phyloP scores from a whole-genome alignment of 148 eudicot genomes.

The Fagopyrum tataricum region DNA sequence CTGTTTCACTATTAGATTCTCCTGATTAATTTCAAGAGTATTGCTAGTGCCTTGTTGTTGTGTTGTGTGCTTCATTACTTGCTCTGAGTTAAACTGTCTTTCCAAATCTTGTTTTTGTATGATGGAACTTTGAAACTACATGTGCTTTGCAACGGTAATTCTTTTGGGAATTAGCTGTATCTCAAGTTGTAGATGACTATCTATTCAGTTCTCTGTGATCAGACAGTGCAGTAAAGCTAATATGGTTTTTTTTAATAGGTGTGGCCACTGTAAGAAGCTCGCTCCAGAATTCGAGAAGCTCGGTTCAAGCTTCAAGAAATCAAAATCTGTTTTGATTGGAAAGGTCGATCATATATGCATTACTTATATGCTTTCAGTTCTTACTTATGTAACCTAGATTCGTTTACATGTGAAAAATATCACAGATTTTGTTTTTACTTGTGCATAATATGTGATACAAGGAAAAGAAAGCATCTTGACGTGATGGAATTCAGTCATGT shows the following conservation, averaged over 20 bases:
- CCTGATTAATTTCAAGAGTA: not conserved
- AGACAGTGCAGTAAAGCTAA: not conserved
- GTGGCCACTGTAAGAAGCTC: slow-evolving; percentile 97
- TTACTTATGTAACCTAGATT: not conserved
- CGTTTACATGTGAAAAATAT: not conserved
- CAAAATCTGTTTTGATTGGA: slow-evolving; percentile 85
- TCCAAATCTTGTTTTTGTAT: not conserved
- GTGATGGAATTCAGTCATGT: not conserved
- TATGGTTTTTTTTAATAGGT: slow-evolving; percentile 34
- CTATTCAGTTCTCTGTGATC: not conserved
- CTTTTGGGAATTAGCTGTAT: not conserved
- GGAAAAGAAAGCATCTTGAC: not conserved
- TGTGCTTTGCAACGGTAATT: not conserved
- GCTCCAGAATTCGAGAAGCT: slow-evolving; percentile 96
- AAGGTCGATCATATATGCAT: slow-evolving; percentile 38
- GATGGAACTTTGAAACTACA: not conserved
- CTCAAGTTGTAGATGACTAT: not conserved
- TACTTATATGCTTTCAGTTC: not conserved
- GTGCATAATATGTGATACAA: not conserved
- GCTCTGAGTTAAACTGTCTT: not conserved
- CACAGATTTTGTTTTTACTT: not conserved
- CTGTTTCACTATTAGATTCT: not conserved
- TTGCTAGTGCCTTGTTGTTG: not conserved
- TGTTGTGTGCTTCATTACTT: not conserved
- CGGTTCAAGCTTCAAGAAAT: slow-evolving; percentile 85